A percentile compares a stretch with the other conserved stretches of the same genome.
phyloP scores from a whole-genome alignment of 768 basidiomycete genomes.

The Strobilomyces confusus region DNA sequence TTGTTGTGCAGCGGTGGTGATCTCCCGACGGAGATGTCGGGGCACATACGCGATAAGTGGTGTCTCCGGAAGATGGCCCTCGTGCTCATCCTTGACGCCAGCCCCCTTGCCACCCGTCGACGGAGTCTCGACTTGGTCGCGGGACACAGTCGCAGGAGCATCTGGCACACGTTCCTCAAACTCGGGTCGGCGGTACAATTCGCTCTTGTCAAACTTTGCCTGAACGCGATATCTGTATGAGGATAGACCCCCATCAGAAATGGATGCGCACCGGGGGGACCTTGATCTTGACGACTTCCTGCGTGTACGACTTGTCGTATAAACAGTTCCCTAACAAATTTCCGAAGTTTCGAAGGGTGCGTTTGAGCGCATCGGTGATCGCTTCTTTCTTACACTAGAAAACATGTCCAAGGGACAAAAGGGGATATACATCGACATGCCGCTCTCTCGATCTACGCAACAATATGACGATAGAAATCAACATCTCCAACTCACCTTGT shows the following conservation, averaged over 20 bases:
- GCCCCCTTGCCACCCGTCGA: neutral
- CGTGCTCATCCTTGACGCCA: slow-evolving; percentile 20
- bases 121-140: neutral
- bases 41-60: slow-evolving; percentile 36
- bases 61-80: slow-evolving; percentile 2
- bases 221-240: neutral
- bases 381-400: slow-evolving; percentile 96
- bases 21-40: slow-evolving; percentile 35
- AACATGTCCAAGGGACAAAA: neutral
- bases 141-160: neutral
- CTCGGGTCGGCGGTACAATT: slow-evolving; percentile 68
- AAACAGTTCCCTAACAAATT: slow-evolving; percentile 94
- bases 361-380: slow-evolving; percentile 91
- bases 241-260: neutral
- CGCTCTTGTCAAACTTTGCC: slow-evolving; percentile 62
- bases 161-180: slow-evolving; percentile 48
- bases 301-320: slow-evolving; percentile 90
- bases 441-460: slow-evolving; percentile 1
- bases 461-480: too few species aligned
- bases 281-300: slow-evolving; percentile 85
- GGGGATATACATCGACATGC: slow-evolving; percentile 1
- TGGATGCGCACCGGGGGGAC: slow-evolving; percentile 61
- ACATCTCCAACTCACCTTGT: slow-evolving; percentile 65
- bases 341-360: slow-evolving; percentile 88
- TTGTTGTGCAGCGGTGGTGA: slow-evolving; percentile 9